Base-by-base conservation (phyloP, 2,329 filamentous ascomycete species). In the Exophiala sp. region DNA sequence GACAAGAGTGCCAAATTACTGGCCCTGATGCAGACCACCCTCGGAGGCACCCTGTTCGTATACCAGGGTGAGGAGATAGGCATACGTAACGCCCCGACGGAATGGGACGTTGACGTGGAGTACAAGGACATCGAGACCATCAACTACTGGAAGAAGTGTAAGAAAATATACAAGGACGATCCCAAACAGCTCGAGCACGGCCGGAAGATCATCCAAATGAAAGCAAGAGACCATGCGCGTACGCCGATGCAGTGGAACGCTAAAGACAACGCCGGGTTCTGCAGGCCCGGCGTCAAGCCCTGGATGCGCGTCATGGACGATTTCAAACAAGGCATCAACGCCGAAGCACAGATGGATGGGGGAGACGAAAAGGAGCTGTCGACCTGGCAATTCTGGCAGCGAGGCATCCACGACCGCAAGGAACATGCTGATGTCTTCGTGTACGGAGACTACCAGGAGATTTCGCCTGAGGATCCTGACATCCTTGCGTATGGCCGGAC, bases 31-130 rank as follows among this genome's bases (percentile, higher is more conserved):
- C 59, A 67, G 48, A 66, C 65, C 10, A 68, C 65, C 6, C 54
- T 66, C 58, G 75, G 79, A 2, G 85, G 84, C 12, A 86, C 85
- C 0, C 74, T 83, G 0, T 87, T 85, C 63, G 70, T 87, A n/a
- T 87, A 86, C 65, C 84, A 87, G 66, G 85, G 85, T 10, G 83
- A 88, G 65, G 85, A 88, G 68, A 74, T 87, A 33, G 85, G 83
- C 14, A 86, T 86, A 80, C 73, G 77, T 33, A 87, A 87, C 62
- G 75, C 85, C 16, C 84, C 85, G 1, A 68, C 69, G 8, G 73
- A 77, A 3, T 87, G 85, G 82, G 70, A 71, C 1, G 81, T 87
- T 48, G 73, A 47, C 6, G 67, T 81, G 3, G 81, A 87, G 61
- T 91, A 88, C 70, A 82, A 84, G 66, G 87, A 90, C 58, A 76